Evolutionary conservation across 331 rosid genomes (phyloP).

Genomic region (Malus hybrid): DNA sequence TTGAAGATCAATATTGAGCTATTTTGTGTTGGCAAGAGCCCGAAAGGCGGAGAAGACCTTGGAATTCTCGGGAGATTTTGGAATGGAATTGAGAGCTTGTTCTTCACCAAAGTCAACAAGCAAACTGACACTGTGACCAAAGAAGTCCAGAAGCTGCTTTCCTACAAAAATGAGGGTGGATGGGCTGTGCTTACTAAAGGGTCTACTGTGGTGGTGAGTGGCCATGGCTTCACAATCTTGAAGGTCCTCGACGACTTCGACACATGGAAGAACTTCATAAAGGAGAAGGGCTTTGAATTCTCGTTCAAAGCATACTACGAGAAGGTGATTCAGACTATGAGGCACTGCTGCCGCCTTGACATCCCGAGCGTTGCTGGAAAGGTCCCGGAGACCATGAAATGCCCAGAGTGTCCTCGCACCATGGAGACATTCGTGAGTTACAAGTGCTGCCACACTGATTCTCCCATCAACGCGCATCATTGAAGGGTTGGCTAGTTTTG

Average conservation of each 20-base stretch:
- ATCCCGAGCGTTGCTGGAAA: conserved; percentile 16
- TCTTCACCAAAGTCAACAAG: conserved; percentile 10
- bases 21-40: conserved; percentile 22
- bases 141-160: conserved; percentile 28
- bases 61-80: conserved; percentile 19
- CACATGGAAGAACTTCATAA: conserved; percentile 22
- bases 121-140: conserved; percentile 7
- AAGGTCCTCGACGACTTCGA: conserved; percentile 23
- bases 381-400: conserved; percentile 22
- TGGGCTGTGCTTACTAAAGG: conserved; percentile 41
- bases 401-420: conserved; percentile 25
- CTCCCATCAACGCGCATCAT: conserved; percentile 4
- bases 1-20: conserved; percentile 25
- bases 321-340: not conserved
- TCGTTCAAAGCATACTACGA: conserved; percentile 4
- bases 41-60: conserved; percentile 17
- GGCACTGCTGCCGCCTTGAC: conserved; percentile 22
- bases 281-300: conserved; percentile 18
- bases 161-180: conserved; percentile 36
- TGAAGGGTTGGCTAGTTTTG: not conserved
- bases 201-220: conserved; percentile 8
- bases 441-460: conserved; percentile 32
- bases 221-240: conserved; percentile 19
- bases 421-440: conserved; percentile 36
- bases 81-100: conserved; percentile 30